Conservation (phyloP, 2,329 filamentous ascomycete species). For the Trichoderma atroviride region DNA sequence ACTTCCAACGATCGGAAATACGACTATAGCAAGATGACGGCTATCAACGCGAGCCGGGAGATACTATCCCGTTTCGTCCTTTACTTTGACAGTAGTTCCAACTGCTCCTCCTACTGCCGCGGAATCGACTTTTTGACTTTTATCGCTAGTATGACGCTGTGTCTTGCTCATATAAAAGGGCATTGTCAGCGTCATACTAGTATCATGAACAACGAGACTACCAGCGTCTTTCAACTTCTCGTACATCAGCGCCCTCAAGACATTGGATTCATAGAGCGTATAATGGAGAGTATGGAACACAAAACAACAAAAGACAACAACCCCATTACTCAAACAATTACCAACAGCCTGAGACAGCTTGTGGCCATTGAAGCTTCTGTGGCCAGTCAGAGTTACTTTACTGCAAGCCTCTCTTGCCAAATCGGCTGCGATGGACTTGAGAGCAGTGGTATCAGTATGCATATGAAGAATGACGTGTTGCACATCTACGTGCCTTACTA, state of each 20-base stretch:
- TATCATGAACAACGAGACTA: background rate
- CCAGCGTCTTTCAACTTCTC: background rate
- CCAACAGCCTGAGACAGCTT: background rate
- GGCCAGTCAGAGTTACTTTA: background rate
- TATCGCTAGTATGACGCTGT: background rate
- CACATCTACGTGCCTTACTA: background rate
- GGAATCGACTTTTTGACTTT: conserved; percentile 40
- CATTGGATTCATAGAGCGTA: background rate
- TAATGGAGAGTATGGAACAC: background rate
- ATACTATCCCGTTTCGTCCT: conserved; percentile 42
- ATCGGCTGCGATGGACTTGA: background rate
- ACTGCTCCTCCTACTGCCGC: conserved; percentile 38
- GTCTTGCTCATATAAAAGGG: background rate
- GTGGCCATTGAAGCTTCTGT: background rate
- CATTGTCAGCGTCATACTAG: background rate
- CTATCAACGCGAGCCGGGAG: conserved; percentile 44
- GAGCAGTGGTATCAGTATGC: background rate
- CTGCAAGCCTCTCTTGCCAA: background rate
- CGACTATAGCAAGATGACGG: conserved; percentile 42
- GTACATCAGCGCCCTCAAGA: background rate
- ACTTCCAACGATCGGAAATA: conserved; percentile 30
- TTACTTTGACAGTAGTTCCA: conserved; percentile 37
- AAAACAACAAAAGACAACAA: background rate
- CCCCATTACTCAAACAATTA: background rate
- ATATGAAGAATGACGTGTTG: background rate